Evolutionary conservation across 2,329 filamentous ascomycete genomes (phyloP).

Genomic region (Drechslera avenae): DNA sequence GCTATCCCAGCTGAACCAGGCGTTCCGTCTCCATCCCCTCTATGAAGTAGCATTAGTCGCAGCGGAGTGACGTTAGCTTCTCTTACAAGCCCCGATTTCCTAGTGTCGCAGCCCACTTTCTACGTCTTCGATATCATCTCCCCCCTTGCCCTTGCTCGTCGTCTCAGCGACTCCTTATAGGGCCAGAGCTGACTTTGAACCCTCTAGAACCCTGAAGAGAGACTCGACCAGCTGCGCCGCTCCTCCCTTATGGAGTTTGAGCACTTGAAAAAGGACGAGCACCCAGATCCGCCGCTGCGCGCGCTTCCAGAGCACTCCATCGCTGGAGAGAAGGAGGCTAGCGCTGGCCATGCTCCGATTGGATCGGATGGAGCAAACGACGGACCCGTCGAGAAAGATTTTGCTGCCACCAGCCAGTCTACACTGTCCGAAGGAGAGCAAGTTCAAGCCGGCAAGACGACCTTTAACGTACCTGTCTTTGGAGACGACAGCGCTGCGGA

Average conservation of each 20-base stretch:
- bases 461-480: conserved; percentile 28
- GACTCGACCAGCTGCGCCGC: conserved; percentile 55
- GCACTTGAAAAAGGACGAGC: conserved; percentile 43
- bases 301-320: conserved; percentile 47
- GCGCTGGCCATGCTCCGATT: neutral
- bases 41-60: too few relatives aligned
- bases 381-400: conserved; percentile 8
- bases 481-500: conserved; percentile 7
- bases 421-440: conserved; percentile 9
- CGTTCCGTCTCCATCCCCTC: too few relatives aligned
- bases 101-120: too few relatives aligned
- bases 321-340: conserved; percentile 3
- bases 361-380: neutral
- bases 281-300: conserved; percentile 40
- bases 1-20: too few relatives aligned
- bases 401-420: conserved; percentile 2
- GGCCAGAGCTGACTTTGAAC: conserved; percentile 34
- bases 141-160: neutral
- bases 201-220: conserved; percentile 52
- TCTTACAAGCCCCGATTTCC: too few relatives aligned
- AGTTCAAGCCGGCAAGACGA: conserved; percentile 19
- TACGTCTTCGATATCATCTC: too few relatives aligned
- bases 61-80: too few relatives aligned
- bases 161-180: neutral
- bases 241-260: conserved; percentile 52